Percentiles rank a stretch among this genome's conserved stretches.
These are phyloP conservation scores for Citrus reticulata DNA, from an alignment of 345 rosid species.

Conservation along the genomic window DNA sequence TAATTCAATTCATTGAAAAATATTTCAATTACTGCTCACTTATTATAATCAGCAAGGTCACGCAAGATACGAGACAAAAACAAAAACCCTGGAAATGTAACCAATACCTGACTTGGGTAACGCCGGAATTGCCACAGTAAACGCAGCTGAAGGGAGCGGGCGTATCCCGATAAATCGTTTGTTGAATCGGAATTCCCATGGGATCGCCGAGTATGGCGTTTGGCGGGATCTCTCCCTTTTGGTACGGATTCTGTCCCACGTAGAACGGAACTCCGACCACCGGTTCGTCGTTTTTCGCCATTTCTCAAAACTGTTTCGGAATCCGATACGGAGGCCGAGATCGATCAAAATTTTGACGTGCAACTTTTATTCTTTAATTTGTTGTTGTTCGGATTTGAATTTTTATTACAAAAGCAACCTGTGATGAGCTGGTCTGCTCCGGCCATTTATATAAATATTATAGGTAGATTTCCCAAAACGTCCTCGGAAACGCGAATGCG, in stretches of 20 bases:
- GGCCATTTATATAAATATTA: too few species aligned
- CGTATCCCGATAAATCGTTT: conserved; percentile 82
- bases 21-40: too few species aligned
- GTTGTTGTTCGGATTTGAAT: neutral
- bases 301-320: conserved; percentile 4
- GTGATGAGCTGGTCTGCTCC: too few species aligned
- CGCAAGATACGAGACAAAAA: too few species aligned
- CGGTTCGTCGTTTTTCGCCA: conserved; percentile 53
- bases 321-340: neutral
- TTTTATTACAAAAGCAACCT: too few species aligned
- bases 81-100: too few species aligned
- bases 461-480: neutral
- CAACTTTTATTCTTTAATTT: neutral
- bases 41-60: neutral
- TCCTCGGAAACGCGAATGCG: neutral
- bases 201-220: conserved; percentile 73
- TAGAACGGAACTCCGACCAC: conserved; percentile 74
- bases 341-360: neutral
- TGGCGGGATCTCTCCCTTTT: conserved; percentile 69
- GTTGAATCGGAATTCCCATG: conserved; percentile 73
- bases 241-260: conserved; percentile 60
- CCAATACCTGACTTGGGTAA: conserved; percentile 65
- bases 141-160: conserved; percentile 92
- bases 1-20: neutral
- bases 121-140: conserved; percentile 70